Conservation (phyloP, 371 early-diverging fungal genomes). For the Mucor piriformis region DNA sequence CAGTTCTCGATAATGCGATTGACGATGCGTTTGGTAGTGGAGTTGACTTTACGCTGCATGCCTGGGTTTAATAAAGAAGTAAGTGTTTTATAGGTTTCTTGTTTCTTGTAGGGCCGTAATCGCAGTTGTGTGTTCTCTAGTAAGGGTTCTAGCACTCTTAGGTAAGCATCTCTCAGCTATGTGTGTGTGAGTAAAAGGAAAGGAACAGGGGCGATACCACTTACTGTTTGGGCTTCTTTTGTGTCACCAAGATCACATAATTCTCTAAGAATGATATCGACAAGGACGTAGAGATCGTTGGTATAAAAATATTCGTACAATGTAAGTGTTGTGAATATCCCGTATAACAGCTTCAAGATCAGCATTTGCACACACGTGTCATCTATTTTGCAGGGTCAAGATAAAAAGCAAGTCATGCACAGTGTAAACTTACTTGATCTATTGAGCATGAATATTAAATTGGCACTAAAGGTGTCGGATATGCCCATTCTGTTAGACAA, state of each 20-base stretch:
- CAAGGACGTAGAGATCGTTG: slow-evolving; percentile 83
- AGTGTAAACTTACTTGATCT: slow-evolving; percentile 65
- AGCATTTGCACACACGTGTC: slow-evolving; percentile 70
- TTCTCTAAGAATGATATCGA: slow-evolving; percentile 83
- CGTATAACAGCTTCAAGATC: slow-evolving; percentile 71
- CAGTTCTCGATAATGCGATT: slow-evolving; percentile 59
- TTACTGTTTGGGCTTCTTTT: slow-evolving; percentile 56
- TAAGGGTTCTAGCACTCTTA: slow-evolving; percentile 74
- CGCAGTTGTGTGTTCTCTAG: slow-evolving; percentile 68
- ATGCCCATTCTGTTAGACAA: slow-evolving; percentile 61
- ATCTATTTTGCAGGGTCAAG: slow-evolving; percentile 37
- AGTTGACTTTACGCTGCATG: slow-evolving; percentile 35
- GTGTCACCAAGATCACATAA: slow-evolving; percentile 74
- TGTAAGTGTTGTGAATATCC: slow-evolving; percentile 62
- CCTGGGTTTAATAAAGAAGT: slow-evolving; percentile 42
- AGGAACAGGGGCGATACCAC: slow-evolving; percentile 1
- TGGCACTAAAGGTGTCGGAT: slow-evolving; percentile 82
- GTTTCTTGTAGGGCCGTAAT: slow-evolving; percentile 53
- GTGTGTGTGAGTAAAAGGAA: not conserved
- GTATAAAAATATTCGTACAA: slow-evolving; percentile 81
- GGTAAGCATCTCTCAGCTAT: slow-evolving; percentile 75
- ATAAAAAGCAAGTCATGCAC: not conserved
- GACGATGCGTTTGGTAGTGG: slow-evolving; percentile 41
- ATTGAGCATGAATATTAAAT: slow-evolving; percentile 84
- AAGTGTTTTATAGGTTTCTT: slow-evolving; percentile 50